Percentiles rank a stretch among this genome's conserved stretches.
phyloP scores from a whole-genome alignment of 1,139 yeast species.

The Candida pseudoviswanathii region DNA sequence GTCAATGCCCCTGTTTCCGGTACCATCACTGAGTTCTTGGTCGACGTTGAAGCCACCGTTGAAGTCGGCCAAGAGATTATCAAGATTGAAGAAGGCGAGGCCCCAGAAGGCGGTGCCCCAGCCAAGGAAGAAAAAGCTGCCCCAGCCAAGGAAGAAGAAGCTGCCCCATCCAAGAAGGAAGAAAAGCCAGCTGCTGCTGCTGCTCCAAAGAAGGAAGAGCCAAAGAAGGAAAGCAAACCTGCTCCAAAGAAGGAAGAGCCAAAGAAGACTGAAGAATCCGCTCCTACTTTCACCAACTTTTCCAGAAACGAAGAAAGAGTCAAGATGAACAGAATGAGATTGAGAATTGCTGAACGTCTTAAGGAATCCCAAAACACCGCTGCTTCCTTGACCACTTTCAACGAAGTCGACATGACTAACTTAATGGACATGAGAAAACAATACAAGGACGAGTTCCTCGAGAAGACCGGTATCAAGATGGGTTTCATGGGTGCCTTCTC shows the following conservation, averaged over 20 bases:
- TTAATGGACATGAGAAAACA: slow-evolving; percentile 93
- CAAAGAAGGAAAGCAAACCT: slow-evolving; percentile 23
- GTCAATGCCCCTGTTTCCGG: slow-evolving; percentile 95
- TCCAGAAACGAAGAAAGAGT: slow-evolving; percentile 89
- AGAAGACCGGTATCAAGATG: slow-evolving; percentile 90
- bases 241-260: slow-evolving; percentile 24
- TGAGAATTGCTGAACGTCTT: slow-evolving; percentile 98
- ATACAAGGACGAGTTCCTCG: slow-evolving; percentile 94
- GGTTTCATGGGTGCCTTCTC: slow-evolving; percentile 99
- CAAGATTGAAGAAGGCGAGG: slow-evolving; percentile 88
- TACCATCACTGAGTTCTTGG: slow-evolving; percentile 82
- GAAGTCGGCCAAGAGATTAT: slow-evolving; percentile 94
- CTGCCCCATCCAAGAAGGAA: slow-evolving; percentile 34
- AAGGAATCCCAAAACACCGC: slow-evolving; percentile 99
- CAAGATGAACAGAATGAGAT: slow-evolving; percentile 99
- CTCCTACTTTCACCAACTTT: slow-evolving; percentile 61
- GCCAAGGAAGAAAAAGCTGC: slow-evolving; percentile 24
- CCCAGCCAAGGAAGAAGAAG: slow-evolving; percentile 29
- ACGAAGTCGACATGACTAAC: slow-evolving; percentile 96
- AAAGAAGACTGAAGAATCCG: slow-evolving; percentile 23
- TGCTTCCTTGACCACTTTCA: slow-evolving; percentile 96
- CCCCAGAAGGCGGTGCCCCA: slow-evolving; percentile 65
- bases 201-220: slow-evolving; percentile 44
- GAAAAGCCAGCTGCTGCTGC: slow-evolving; percentile 63
- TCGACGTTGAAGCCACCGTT: slow-evolving; percentile 87